A percentile compares a stretch with the other conserved stretches of the same genome.
Evolutionary conservation across 2,329 filamentous ascomycete species (phyloP).

Genomic region (Grosmannia clavigera): DNA sequence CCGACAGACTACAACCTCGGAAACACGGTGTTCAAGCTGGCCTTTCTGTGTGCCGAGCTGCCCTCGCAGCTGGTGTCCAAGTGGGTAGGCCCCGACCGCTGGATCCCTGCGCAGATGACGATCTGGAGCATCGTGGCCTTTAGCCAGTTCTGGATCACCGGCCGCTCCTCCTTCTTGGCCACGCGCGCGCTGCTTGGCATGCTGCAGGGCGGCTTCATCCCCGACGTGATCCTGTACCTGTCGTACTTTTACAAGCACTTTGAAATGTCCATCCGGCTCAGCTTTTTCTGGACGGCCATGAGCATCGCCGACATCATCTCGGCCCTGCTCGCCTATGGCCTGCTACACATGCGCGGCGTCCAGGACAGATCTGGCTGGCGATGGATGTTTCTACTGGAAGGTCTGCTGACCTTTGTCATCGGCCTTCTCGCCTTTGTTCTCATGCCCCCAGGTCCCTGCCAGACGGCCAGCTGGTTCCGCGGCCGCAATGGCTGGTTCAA

Average conservation of each 20-base stretch:
- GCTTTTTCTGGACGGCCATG: constrained; percentile 30
- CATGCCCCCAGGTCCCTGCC: constrained; percentile 39
- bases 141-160: constrained; percentile 30
- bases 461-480: constrained; percentile 41
- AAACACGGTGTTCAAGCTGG: constrained; percentile 34
- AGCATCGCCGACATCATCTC: constrained; percentile 26
- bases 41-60: constrained; percentile 43
- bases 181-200: constrained; percentile 27
- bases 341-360: constrained; percentile 28
- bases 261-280: constrained; percentile 26
- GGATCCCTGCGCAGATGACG: constrained; percentile 47
- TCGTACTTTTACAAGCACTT: constrained; percentile 31
- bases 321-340: constrained; percentile 24
- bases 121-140: constrained; percentile 41
- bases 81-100: constrained; percentile 44
- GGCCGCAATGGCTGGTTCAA: constrained; percentile 47
- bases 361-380: constrained; percentile 25
- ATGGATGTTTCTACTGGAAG: constrained; percentile 47
- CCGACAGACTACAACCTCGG: constrained; percentile 31
- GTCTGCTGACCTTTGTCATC: constrained; percentile 29
- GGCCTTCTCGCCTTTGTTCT: constrained; percentile 40
- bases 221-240: constrained; percentile 29
- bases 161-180: constrained; percentile 25
- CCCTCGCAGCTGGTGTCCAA: constrained; percentile 49
- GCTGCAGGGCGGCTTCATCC: constrained; percentile 34